Conservation (phyloP, 2,329 filamentous ascomycete genomes). For the Madurella mycetomatis region DNA sequence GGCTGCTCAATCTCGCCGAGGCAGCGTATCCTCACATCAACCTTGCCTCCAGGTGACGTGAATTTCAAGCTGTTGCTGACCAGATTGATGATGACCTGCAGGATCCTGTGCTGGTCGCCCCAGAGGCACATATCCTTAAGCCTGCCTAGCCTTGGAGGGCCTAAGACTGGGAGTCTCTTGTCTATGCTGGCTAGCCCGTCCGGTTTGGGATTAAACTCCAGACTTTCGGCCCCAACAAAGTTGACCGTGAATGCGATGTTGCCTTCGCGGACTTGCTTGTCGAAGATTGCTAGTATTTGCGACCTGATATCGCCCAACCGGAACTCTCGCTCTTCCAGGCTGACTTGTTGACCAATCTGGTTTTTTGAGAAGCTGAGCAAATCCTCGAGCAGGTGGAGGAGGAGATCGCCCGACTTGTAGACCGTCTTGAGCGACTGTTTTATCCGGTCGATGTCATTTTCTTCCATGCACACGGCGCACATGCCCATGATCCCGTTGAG, state of each 20-base stretch:
- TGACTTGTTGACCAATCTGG: conserved; percentile 80
- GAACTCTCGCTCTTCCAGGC: conserved; percentile 81
- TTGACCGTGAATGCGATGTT: conserved; percentile 68
- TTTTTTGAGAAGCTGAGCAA: conserved; percentile 92
- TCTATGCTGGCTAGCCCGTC: conserved; percentile 32
- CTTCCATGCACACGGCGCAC: conserved; percentile 89
- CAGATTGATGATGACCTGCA: conserved; percentile 91
- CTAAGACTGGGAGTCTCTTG: conserved; percentile 51
- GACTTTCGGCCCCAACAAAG: conserved; percentile 55
- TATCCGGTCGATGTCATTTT: conserved; percentile 71
- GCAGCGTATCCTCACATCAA: conserved; percentile 73
- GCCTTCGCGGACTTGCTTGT: conserved; percentile 80
- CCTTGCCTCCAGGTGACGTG: conserved; percentile 70
- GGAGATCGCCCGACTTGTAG: conserved; percentile 80
- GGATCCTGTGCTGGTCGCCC: conserved; percentile 87
- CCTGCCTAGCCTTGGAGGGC: conserved; percentile 61
- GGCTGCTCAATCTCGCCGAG: conserved; percentile 52
- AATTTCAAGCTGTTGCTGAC: conserved; percentile 93
- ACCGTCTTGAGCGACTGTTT: conserved; percentile 82
- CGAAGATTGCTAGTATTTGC: conserved; percentile 81
- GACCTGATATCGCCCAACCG: conserved; percentile 76
- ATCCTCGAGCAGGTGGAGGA: conserved; percentile 84
- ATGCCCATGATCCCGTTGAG: conserved; percentile 94
- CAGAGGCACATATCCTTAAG: conserved; percentile 83
- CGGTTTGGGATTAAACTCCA: conserved; percentile 29